Evolutionary conservation across 257 asterid genomes (phyloP), one percentile per base, ranked within the genome.

Genomic region (Avicennia marina): DNA sequence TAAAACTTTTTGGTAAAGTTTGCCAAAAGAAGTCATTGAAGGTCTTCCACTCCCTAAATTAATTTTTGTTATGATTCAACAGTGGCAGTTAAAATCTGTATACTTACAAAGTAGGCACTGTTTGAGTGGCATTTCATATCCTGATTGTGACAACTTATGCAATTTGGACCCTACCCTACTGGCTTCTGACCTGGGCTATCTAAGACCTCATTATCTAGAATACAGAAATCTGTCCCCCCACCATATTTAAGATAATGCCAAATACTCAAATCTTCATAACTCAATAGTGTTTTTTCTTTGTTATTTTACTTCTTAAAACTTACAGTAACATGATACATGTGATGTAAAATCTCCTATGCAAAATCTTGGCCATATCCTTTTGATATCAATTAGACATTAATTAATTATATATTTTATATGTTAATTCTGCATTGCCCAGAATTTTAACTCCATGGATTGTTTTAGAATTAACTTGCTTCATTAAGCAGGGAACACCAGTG

Each of bases 401-500:
- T n/a, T n/a, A n/a, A n/a, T n/a, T n/a, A n/a, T n/a, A n/a, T n/a
- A n/a, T n/a, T n/a, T n/a, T n/a, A n/a, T n/a, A n/a, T n/a, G n/a
- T n/a, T n/a, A n/a, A n/a, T n/a, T n/a, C n/a, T n/a, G n/a, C n/a
- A n/a, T n/a, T n/a, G n/a, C n/a, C n/a, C n/a, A n/a, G n/a, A n/a
- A n/a, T n/a, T n/a, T n/a, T n/a, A n/a, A n/a, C n/a, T n/a, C n/a
- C n/a, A n/a, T n/a, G n/a, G n/a, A n/a, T n/a, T n/a, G n/a, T n/a
- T n/a, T n/a, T n/a, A n/a, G n/a, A n/a, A n/a, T n/a, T 72, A 50
- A 49, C 70, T 56, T 59, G 53, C 63, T 56, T 13, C 63, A 58
- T 69, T 76, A 76, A 65, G 66, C 95, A 93, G 98, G 98, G 98
- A 66, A 75, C 89, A 49, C 95, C 97, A 40, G 98, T 93, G 66